phyloP scores from a whole-genome alignment of 2,329 filamentous ascomycete species.

The Calonectria hongkongensis region DNA sequence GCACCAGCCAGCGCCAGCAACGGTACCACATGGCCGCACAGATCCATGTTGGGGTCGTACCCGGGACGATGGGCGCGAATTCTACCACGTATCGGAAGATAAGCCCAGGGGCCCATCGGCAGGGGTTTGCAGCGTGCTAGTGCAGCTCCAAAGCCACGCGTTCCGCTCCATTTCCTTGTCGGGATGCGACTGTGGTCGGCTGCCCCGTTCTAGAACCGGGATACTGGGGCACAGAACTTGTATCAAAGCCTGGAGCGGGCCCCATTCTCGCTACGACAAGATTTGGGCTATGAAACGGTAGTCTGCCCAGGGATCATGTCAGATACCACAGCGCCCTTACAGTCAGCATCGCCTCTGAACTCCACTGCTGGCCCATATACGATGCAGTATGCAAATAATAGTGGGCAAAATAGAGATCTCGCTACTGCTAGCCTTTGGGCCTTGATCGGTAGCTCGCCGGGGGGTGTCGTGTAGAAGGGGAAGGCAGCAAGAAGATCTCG shows the following conservation, averaged over 20 bases:
- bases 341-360: background rate
- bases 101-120: conserved; percentile 30
- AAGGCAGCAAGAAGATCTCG: background rate
- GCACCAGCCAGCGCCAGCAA: conserved; percentile 1
- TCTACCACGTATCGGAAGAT: conserved; percentile 52
- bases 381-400: conserved; percentile 11
- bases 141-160: conserved; percentile 33
- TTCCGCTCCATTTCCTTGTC: conserved; percentile 43
- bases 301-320: conserved; percentile 17
- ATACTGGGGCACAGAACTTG: background rate
- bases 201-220: conserved; percentile 21
- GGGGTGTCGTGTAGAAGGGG: background rate
- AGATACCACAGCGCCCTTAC: background rate
- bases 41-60: conserved; percentile 36
- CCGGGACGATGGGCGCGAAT: conserved; percentile 38
- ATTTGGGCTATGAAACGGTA: conserved; percentile 22
- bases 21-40: conserved; percentile 48
- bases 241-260: conserved; percentile 12
- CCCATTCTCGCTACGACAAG: conserved; percentile 16
- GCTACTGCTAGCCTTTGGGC: conserved; percentile 22
- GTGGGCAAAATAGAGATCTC: conserved; percentile 20
- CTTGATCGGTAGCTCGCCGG: conserved; percentile 10
- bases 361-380: conserved; percentile 15
- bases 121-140: conserved; percentile 34
- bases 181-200: conserved; percentile 9